Evolutionary conservation across 805 yeast species (phyloP), one percentile per base, ranked within the genome.

Genomic region (Candida pseudoglaebosa): DNA sequence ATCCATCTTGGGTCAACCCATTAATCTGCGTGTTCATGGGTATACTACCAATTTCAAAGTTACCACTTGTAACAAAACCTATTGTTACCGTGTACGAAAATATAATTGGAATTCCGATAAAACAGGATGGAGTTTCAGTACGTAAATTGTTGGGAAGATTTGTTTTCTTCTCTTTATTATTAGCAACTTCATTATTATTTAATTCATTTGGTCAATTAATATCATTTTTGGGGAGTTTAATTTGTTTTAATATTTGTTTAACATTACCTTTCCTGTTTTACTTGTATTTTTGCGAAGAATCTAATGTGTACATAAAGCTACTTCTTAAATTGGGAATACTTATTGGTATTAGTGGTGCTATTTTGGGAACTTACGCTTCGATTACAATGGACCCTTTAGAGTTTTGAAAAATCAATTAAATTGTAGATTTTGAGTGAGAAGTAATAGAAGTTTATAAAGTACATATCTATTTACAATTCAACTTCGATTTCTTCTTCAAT

Each of bases 1-100:
- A 84, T 53, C 95, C 96, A 1, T 49, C 56, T 10, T 74, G 77
- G 57, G 70, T 84, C 24, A 57, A 55, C 24, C 52, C 58, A 1
- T 33, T 52, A 18, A 50, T 65, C 14, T 52, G 65, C 39, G 38
- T 56, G 2, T 47, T 66, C n/a, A 55, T 69, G 50, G 68, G 70
- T 4, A 28, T 67, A 19, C 48, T 69, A 12, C 69, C 73, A 6
- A 44, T 68, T n/a, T 64, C 67, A 26, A 69, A 69, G 42, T 49
- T 66, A 32, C 71, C 73, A 2, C 53, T 69, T 42, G 52, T 65
- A 9, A 56, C 59, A 2, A 56, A 60, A 37, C 74, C 74, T 6
- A 53, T 69, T 10, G 54, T 68, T 15, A 57, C 70, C 4, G 65
- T 65, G 2, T 55, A 61, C 44, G 73, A 68, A 44, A 50, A 50